Percentiles rank a stretch among this genome's conserved stretches.
phyloP scores from a whole-genome alignment of 805 yeast species.

The Barnettozyma californica region DNA sequence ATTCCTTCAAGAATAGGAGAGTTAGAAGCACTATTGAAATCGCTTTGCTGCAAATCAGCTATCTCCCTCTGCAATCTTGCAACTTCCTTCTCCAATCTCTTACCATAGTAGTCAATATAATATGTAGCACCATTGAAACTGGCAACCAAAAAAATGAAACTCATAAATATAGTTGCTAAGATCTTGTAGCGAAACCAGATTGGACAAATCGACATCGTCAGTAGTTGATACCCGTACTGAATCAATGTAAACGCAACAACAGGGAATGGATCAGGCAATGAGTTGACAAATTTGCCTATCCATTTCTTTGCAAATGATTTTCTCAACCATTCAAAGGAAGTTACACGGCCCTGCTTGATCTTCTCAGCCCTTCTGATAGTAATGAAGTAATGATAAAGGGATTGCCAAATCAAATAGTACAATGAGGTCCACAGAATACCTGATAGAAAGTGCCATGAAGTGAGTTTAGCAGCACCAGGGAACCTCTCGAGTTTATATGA shows the following conservation, averaged over 20 bases:
- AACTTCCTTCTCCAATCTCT: conserved; percentile 83
- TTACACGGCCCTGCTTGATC: conserved; percentile 79
- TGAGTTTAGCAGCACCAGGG: conserved; percentile 70
- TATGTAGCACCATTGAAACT: conserved; percentile 93
- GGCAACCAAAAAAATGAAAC: conserved; percentile 72
- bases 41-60: conserved; percentile 45
- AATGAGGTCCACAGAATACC: conserved; percentile 77
- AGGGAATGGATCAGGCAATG: conserved; percentile 82
- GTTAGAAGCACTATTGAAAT: conserved; percentile 3
- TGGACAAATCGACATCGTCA: conserved; percentile 86
- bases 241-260: conserved; percentile 78
- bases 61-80: conserved; percentile 64
- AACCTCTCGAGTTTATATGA: conserved; percentile 51
- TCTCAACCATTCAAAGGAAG: conserved; percentile 82
- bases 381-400: conserved; percentile 83
- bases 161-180: conserved; percentile 63
- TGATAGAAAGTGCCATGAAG: conserved; percentile 65
- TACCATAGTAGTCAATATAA: conserved; percentile 88
- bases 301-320: conserved; percentile 58
- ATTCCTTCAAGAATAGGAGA: conserved; percentile 2
- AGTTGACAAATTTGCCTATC: conserved; percentile 73
- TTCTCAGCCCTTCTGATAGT: conserved; percentile 74
- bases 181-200: conserved; percentile 72
- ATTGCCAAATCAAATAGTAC: conserved; percentile 87
- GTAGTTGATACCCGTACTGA: conserved; percentile 81